Base-by-base conservation (phyloP, 2,329 filamentous ascomycete genomes). In the Fusarium stilboides region DNA sequence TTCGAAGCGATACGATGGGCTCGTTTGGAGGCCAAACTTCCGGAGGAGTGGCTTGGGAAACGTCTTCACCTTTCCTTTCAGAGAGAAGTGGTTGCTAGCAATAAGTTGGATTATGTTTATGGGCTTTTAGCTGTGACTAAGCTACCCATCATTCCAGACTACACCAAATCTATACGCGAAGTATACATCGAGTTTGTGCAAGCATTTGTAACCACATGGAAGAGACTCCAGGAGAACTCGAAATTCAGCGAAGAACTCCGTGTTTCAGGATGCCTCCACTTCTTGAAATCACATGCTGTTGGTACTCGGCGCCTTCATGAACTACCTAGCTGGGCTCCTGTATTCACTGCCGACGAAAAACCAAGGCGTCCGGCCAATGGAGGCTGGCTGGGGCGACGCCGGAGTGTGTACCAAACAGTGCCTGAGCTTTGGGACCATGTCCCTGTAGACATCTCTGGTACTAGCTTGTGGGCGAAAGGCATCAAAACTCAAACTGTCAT, bases 251-350 rank as follows among this genome's bases (percentile, higher is more conserved):
- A 24, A 24, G 22, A 10, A 10, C 5, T 31, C 3, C 28, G 10
- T 4, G 28, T 12, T 10, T 4, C 12, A 31, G 28, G 28, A 31
- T 31, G 28, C 10, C 10, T 31, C 8, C 8, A 31, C 9, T 28
- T 46, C 6, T n/a, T 50, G 8, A 6, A 24, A 10, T 2, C 1
- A 6, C n/a, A 15, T 31, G 31, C 37, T 15, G 44, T 56, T 17
- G 52, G 57, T 9, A 2, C 44, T 9, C 3, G 24, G 15, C 37
- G 45, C 10, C 36, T 37, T 14, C 17, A 55, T 5, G 17, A 13
- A 5, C 19, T 60, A 8, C 57, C 50, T 2, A 60, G 34, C 2
- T 59, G 50, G 57, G 57, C 42, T 5, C 57, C 50, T 9, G 42
- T 40, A 1, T 42, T 55, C 17, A 15, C 42, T n/a, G 7, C 10